Percentiles rank a stretch among this genome's conserved stretches.
These are phyloP conservation scores for Emydomyces testavorans DNA, from an alignment of 2,329 filamentous ascomycete species.

Conservation along the genomic window DNA sequence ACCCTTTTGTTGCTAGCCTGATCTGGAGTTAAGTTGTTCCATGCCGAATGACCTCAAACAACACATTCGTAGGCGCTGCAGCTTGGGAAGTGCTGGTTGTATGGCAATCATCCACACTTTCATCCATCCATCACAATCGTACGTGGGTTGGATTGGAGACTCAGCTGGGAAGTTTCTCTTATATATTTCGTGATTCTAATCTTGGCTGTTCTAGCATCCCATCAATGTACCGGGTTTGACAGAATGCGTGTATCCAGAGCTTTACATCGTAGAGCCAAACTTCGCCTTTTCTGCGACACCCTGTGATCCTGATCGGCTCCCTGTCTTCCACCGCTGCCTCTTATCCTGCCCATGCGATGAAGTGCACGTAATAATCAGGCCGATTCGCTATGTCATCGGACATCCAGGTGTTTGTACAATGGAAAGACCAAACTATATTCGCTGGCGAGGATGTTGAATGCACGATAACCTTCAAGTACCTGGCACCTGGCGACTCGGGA, in stretches of 20 bases:
- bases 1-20: background rate
- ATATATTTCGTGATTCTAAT: background rate
- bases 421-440: slow-evolving; percentile 89
- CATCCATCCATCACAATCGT: background rate
- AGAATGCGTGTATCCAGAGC: slow-evolving; percentile 4
- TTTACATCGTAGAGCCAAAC: background rate
- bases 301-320: slow-evolving; percentile 3
- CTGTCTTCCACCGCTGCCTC: slow-evolving; percentile 3
- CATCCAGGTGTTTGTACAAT: slow-evolving; percentile 90
- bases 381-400: slow-evolving; percentile 43
- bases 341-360: slow-evolving; percentile 5
- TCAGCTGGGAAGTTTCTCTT: background rate
- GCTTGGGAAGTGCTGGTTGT: no score
- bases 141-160: background rate
- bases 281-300: background rate
- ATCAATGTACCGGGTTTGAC: background rate
- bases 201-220: background rate
- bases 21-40: no score
- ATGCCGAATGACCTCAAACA: no score
- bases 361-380: slow-evolving; percentile 7
- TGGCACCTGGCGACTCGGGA: slow-evolving; percentile 39
- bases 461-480: slow-evolving; percentile 91
- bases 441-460: slow-evolving; percentile 93
- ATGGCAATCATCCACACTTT: background rate
- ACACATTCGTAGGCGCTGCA: no score